Evolutionary conservation across 2,329 filamentous ascomycete genomes (phyloP).

Genomic region (Scedosporium aurantiacum): DNA sequence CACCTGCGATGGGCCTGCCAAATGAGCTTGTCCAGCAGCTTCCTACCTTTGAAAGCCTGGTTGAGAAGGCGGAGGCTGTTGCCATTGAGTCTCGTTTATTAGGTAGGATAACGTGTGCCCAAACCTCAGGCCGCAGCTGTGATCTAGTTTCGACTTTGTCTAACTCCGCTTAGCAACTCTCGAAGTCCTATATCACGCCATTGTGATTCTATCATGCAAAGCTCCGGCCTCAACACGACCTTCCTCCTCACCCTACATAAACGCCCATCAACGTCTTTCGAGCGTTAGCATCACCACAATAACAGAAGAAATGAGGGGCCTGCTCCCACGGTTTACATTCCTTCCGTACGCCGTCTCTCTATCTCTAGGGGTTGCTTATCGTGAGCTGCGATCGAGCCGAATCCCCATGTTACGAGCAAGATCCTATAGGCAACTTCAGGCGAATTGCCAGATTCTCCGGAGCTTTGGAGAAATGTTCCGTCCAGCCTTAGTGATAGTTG

Average conservation of each 20-base stretch:
- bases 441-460: not conserved
- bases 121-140: not conserved
- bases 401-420: constrained; percentile 1
- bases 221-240: not conserved
- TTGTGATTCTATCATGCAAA: constrained; percentile 1
- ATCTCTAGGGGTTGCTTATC: not conserved
- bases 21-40: not conserved
- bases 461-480: not conserved
- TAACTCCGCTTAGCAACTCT: not conserved
- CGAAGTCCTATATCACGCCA: constrained; percentile 3
- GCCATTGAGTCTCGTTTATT: not conserved
- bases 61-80: not conserved
- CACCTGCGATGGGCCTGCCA: not conserved
- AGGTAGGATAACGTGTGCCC: not conserved
- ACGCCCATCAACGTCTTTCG: not conserved
- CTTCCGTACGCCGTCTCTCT: constrained; percentile 2
- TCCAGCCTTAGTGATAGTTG: constrained; percentile 11
- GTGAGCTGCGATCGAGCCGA: not conserved
- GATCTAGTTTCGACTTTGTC: not conserved
- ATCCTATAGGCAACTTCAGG: not conserved
- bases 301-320: not conserved
- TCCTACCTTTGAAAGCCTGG: constrained; percentile 1
- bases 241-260: not conserved
- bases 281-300: not conserved
- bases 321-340: not conserved